Conservation (phyloP, 371 early-diverging fungal genomes). For the Mortierella sp. region DNA sequence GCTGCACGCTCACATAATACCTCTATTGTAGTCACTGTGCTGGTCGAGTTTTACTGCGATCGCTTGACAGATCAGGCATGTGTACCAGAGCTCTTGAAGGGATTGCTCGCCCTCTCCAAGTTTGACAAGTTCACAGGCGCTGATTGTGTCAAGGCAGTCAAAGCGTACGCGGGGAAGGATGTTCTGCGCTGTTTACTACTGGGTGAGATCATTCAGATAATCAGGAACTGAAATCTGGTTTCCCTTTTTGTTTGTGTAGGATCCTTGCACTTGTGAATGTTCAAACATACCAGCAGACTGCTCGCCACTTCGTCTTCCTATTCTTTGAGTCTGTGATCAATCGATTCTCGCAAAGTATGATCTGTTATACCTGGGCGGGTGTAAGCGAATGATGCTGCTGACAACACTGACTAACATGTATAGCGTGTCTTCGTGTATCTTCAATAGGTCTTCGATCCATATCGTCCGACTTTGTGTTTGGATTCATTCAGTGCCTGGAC, state of each 20-base stretch:
- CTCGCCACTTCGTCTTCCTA: constrained; percentile 62
- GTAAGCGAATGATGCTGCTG: too few species aligned
- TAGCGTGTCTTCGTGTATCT: not conserved
- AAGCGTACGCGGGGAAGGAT: constrained; percentile 56
- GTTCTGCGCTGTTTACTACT: too few species aligned
- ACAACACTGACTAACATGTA: not conserved
- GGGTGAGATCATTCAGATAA: not conserved
- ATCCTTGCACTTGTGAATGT: constrained; percentile 67
- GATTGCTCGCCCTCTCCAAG: constrained; percentile 68
- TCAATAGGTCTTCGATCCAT: constrained; percentile 53
- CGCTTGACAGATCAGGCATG: constrained; percentile 79
- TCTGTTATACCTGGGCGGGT: not conserved
- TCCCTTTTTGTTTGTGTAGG: constrained; percentile 25
- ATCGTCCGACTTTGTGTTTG: constrained; percentile 78
- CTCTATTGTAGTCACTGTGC: constrained; percentile 61
- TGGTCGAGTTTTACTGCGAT: constrained; percentile 82
- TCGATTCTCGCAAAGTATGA: constrained; percentile 36
- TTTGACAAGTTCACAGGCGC: constrained; percentile 67
- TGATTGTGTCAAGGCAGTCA: constrained; percentile 66
- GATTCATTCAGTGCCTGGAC: constrained; percentile 90
- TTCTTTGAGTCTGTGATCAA: constrained; percentile 59
- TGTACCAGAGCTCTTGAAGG: constrained; percentile 75
- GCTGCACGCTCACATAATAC: constrained; percentile 10
- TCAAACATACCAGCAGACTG: constrained; percentile 69
- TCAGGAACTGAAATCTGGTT: not conserved